Evolutionary conservation across 176 grass and related monocot genomes (phyloP).

Genomic region (Hyparrhenia diplandra): DNA sequence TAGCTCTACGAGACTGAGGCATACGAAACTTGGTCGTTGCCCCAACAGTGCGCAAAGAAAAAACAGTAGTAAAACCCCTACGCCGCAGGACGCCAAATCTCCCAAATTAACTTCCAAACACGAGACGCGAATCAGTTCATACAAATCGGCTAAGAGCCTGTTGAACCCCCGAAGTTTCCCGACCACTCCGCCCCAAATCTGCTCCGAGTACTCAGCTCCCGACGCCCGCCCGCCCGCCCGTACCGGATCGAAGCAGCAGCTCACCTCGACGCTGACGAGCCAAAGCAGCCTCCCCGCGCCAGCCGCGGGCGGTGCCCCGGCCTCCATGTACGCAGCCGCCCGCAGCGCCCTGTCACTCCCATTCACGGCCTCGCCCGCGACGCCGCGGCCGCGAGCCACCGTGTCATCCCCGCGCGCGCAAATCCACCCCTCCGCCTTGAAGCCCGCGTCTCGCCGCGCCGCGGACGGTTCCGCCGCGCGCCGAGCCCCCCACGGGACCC

Average conservation of each 20-base stretch:
- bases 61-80: conserved; percentile 49
- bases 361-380: conserved; percentile 37
- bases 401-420: conserved; percentile 1
- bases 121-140: neutral
- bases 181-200: conserved; percentile 20
- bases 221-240: neutral
- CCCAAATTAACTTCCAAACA: neutral
- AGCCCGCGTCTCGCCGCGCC: neutral
- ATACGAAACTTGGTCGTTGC: neutral
- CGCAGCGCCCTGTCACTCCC: conserved; percentile 34
- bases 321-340: conserved; percentile 41
- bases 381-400: conserved; percentile 8
- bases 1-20: neutral
- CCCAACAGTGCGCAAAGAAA: neutral
- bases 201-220: neutral
- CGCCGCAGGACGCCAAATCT: neutral
- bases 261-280: conserved; percentile 43
- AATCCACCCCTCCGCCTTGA: neutral
- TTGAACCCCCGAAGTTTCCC: neutral
- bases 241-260: conserved; percentile 33
- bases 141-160: conserved; percentile 11
- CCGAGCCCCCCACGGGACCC: neutral
- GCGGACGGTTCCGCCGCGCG: neutral
- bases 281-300: conserved; percentile 38
- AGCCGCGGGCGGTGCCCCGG: conserved; percentile 12